Evolutionary conservation across 352 stramenopile genomes (phyloP).

Genomic region (Globisporangium canariense): DNA sequence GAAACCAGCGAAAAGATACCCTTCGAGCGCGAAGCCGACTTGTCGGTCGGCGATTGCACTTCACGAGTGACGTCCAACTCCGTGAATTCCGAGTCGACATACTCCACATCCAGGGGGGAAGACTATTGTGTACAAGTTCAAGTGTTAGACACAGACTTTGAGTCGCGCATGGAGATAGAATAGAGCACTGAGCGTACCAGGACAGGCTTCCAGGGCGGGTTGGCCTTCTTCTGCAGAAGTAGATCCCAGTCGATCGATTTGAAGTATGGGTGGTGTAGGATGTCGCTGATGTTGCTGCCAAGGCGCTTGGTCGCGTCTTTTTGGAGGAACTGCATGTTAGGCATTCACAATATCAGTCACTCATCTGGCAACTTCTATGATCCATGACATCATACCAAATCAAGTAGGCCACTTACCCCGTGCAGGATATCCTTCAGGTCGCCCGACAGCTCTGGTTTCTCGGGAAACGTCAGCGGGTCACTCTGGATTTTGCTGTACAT

Average conservation of each 20-base stretch:
- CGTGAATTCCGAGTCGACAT: constrained; percentile 85
- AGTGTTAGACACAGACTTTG: neutral
- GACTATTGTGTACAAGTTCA: constrained; percentile 22
- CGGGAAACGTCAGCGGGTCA: constrained; percentile 75
- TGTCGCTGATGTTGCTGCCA: constrained; percentile 86
- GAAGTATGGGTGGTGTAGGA: constrained; percentile 82
- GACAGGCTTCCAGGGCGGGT: constrained; percentile 83
- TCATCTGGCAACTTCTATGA: neutral
- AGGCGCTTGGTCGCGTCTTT: constrained; percentile 85
- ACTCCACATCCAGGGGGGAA: constrained; percentile 84
- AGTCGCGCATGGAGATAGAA: neutral
- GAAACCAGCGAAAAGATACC: constrained; percentile 80
- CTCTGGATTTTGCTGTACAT: constrained; percentile 94
- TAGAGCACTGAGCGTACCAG: constrained; percentile 28
- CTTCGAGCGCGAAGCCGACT: constrained; percentile 68
- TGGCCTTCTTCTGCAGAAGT: constrained; percentile 80
- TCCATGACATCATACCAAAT: neutral
- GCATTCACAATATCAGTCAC: constrained; percentile 1
- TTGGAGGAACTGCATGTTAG: constrained; percentile 59
- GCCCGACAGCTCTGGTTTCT: constrained; percentile 58
- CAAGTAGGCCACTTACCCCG: constrained; percentile 30
- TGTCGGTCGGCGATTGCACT: constrained; percentile 83
- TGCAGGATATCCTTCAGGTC: constrained; percentile 80
- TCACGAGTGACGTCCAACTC: constrained; percentile 79
- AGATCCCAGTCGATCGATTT: constrained; percentile 80